Base-by-base conservation (phyloP, 2,329 filamentous ascomycete species). In the Beauveria asiatica region DNA sequence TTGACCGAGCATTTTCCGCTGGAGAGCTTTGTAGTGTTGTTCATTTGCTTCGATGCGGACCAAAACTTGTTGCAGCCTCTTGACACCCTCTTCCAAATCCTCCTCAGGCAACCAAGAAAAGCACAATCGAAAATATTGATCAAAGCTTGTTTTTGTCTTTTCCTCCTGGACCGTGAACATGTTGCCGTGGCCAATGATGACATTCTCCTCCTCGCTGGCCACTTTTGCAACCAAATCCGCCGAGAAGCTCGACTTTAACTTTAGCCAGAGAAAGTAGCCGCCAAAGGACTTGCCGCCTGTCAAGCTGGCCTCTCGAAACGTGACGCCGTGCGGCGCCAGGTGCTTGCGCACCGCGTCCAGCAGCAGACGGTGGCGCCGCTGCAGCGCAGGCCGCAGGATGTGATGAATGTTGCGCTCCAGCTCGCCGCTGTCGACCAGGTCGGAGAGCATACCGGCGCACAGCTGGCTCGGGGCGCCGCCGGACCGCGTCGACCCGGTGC, bases 251-350 rank as follows among this genome's bases (percentile, higher is more conserved):
- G 70, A 63, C 0, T 86, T 85, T 5, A 96, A 72, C 1, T 78
- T 79, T 27, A 95, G 72, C 91, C 91, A 96, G 52, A 96, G 76
- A 70, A 96, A 96, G 70, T 93, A 96, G 0, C 92, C 92, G 0
- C 92, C 92, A 33, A 86, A 87, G 3, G 86, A 71, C 3, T 75
- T 70, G 39, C 76, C 72, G 59, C 75, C 70, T 1, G 71, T 67
- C 59, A 80, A 73, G 16, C 66, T 72, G 19, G 68, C 65, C 65
- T 75, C 70, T 30, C 70, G 68, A 39, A 77, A 70, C 30, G 60
- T 70, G 0, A 89, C 81, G 1, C 86, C 88, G 0, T 89, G 74
- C 1, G 88, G 87, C 0, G 79, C 68, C 1, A 95, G 76, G 52
- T 87, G 71, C 55, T 78, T 70, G 42, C 79, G 69, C 25, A 94